Evolutionary conservation across 2,329 filamentous ascomycete genomes (phyloP), one percentile per base, ranked within the genome.

Genomic region (Nothophoma quercina): DNA sequence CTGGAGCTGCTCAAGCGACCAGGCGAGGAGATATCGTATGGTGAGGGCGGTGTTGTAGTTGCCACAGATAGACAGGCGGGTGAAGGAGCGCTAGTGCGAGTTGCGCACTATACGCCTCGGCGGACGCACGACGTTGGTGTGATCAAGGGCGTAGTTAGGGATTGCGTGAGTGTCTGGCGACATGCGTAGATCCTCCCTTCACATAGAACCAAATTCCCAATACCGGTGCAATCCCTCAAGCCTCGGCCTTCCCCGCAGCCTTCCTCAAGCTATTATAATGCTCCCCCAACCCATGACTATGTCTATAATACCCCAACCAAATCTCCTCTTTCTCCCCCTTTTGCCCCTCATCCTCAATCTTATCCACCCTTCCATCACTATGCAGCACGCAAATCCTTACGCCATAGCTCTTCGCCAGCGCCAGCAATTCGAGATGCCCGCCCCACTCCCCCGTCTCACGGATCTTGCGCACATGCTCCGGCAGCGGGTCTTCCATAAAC

Each of bases 281-380:
- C 78, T 98, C 95, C 10, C 95, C 95, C 41, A 99, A 79, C 1
- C 93, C 93, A 74, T 96, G 98, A 40, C 90, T 91, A 78, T 97
- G 92, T 65, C 90, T 84, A 75, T 98, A 98, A 75, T 98, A 99
- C 28, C 92, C 93, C 74, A 99, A 74, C 93, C 95, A 98, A 42
- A 96, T 82, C 61, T 84, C 85, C 63, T 83, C 83, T 60, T 77
- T 79, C 8, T 67, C 68, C 45, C 74, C 71, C 18, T 77, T 75
- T 4, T 75, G 70, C 16, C 76, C 79, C 1, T 65, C 68, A 6
- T 85, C 82, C 64, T 83, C 80, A 57, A 98, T 90, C 62, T 84
- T 88, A 72, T 96, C 91, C 51, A 90, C 86, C 49, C 87, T 79
- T 4, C 92, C 91, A 70, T 93, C 89, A 67, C 83, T 83, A 62